A percentile compares a stretch with the other conserved stretches of the same genome.
Conservation (phyloP, 2,329 filamentous ascomycete species). For the Hawksworthiomyces lignivorus region DNA sequence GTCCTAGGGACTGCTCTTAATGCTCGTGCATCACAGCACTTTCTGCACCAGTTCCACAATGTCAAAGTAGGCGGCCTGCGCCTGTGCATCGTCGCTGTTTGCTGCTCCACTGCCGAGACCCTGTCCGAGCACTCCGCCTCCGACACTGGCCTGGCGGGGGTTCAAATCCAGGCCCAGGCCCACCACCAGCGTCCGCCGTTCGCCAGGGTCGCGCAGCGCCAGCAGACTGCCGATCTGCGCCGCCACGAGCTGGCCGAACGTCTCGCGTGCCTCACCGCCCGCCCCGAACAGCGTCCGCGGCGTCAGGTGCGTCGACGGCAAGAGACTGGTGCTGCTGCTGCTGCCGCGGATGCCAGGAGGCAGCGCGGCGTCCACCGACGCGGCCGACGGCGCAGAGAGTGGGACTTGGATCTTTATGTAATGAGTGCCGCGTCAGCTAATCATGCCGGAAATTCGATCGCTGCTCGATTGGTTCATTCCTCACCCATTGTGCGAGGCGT, state of each 20-base stretch:
- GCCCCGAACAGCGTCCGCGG: conserved; percentile 82
- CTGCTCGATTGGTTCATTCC: background rate
- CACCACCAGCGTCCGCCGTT: conserved; percentile 52
- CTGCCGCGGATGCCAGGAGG: conserved; percentile 33
- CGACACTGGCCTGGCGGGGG: conserved; percentile 35
- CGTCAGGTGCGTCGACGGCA: conserved; percentile 76
- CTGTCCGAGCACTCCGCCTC: background rate
- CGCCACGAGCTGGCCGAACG: conserved; percentile 78
- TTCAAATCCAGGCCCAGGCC: conserved; percentile 48
- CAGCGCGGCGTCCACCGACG: conserved; percentile 53
- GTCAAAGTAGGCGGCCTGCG: conserved; percentile 52
- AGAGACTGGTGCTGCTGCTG: conserved; percentile 23
- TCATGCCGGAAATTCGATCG: too few species aligned
- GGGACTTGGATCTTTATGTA: conserved; percentile 65
- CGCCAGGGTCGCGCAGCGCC: conserved; percentile 59
- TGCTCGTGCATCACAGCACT: too few species aligned
- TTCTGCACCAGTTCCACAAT: conserved; percentile 55
- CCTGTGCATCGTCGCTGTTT: background rate
- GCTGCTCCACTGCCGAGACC: background rate
- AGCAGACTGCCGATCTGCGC: conserved; percentile 82
- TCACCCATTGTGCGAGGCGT: conserved; percentile 84
- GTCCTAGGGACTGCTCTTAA: too few species aligned
- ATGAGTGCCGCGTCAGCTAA: too few species aligned
- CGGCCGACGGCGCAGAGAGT: conserved; percentile 59
- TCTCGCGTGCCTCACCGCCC: conserved; percentile 70